These are phyloP conservation scores for Dacryopinax primogenitus DNA, from an alignment of 768 basidiomycete genomes.

Conservation along the genomic window DNA sequence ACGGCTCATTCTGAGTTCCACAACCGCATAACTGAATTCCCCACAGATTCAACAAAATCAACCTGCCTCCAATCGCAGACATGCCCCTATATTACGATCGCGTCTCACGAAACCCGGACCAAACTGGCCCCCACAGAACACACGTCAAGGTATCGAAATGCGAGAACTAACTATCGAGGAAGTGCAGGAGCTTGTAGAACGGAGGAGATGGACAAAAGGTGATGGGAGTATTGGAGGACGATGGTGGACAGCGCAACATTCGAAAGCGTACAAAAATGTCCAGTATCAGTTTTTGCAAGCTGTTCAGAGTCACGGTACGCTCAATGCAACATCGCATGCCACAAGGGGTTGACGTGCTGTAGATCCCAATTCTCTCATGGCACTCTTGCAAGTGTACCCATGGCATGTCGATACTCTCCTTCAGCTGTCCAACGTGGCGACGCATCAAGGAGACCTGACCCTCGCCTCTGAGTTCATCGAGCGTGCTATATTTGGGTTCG, in stretches of 20 bases:
- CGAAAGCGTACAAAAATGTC: conserved; percentile 67
- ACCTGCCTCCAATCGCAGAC: conserved; percentile 18
- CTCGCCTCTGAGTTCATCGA: conserved; percentile 81
- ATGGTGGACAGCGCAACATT: conserved; percentile 85
- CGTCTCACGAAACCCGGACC: conserved; percentile 64
- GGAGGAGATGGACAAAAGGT: conserved; percentile 9
- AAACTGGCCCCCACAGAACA: conserved; percentile 58
- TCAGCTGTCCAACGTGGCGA: conserved; percentile 70
- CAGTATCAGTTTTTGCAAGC: conserved; percentile 69
- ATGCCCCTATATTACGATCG: conserved; percentile 35
- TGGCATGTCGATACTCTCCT: conserved; percentile 91
- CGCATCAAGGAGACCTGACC: conserved; percentile 82
- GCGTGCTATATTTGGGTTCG: conserved; percentile 86
- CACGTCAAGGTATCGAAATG: conserved; percentile 61
- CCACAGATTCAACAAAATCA: conserved; percentile 12
- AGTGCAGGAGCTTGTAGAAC: conserved; percentile 28
- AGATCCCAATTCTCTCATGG: conserved; percentile 72
- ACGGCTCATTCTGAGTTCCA: conserved; percentile 31
- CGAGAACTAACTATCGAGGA: conserved; percentile 47
- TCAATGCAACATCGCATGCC: background rate
- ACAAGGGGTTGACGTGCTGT: background rate
- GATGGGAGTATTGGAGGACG: conserved; percentile 45
- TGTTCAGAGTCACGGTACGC: conserved; percentile 68
- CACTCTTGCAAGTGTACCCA: conserved; percentile 59
- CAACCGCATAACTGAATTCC: conserved; percentile 28